Percentiles rank a stretch among this genome's conserved stretches.
Evolutionary conservation across 1,284 basidiomycete species (phyloP).

Genomic region (Rhodofomes roseus): DNA sequence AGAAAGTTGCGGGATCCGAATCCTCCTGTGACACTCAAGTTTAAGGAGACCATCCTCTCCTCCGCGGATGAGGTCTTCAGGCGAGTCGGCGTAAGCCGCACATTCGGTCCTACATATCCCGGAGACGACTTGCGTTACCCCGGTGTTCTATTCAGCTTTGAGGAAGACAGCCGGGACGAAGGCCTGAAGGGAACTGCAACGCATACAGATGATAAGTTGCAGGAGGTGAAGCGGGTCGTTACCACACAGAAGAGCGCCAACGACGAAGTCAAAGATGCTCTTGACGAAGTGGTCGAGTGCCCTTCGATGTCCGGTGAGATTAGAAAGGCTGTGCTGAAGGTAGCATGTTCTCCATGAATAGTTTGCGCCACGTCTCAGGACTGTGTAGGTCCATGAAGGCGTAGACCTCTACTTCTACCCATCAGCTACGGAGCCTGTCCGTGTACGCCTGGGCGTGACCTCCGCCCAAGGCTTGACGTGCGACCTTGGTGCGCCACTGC

Average conservation of each 20-base stretch:
- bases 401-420: slow-evolving; percentile 67
- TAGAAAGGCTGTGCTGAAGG: slow-evolving; percentile 63
- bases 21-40: slow-evolving; percentile 65
- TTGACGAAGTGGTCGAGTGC: slow-evolving; percentile 65
- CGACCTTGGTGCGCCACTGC: slow-evolving; percentile 76
- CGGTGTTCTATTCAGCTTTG: slow-evolving; percentile 79
- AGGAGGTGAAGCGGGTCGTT: slow-evolving; percentile 74
- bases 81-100: slow-evolving; percentile 64
- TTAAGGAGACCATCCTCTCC: slow-evolving; percentile 64
- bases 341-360: slow-evolving; percentile 20
- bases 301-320: slow-evolving; percentile 69
- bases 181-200: slow-evolving; percentile 38
- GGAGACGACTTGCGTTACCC: slow-evolving; percentile 78
- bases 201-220: slow-evolving; percentile 55
- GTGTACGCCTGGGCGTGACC: slow-evolving; percentile 72
- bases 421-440: slow-evolving; percentile 45
- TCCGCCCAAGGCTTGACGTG: slow-evolving; percentile 78
- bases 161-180: slow-evolving; percentile 58
- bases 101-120: slow-evolving; percentile 84
- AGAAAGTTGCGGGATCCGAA: slow-evolving; percentile 58
- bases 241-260: slow-evolving; percentile 62
- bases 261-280: slow-evolving; percentile 54
- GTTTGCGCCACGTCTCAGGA: neutral
- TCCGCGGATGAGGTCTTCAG: slow-evolving; percentile 56
- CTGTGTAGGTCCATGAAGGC: slow-evolving; percentile 60